Percentiles rank a stretch among this genome's conserved stretches.
Conservation (phyloP, 768 basidiomycete species). For the Serendipita sp. region DNA sequence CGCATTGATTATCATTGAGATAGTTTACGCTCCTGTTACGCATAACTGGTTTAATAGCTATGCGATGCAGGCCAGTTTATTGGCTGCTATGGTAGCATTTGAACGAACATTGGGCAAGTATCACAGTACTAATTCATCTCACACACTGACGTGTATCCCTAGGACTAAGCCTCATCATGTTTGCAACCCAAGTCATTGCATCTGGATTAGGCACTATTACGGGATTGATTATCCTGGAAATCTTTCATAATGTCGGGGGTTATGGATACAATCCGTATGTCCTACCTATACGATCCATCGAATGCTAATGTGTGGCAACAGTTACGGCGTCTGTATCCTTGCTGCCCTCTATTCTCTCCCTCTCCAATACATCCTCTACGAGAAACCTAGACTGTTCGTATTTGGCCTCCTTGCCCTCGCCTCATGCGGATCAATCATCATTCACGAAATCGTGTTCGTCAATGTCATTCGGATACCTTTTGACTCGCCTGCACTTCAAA, state of each 20-base stretch:
- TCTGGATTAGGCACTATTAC: conserved; percentile 13
- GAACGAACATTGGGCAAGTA: conserved; percentile 13
- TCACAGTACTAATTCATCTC: not conserved
- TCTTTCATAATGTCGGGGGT: conserved; percentile 19
- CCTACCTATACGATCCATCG: not conserved
- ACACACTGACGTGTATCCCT: not conserved
- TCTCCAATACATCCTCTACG: conserved; percentile 11
- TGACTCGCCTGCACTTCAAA: conserved; percentile 16
- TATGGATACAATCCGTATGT: conserved; percentile 17
- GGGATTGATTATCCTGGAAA: conserved; percentile 9
- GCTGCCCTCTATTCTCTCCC: conserved; percentile 9
- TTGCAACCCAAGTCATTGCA: conserved; percentile 18
- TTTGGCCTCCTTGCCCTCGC: conserved; percentile 11
- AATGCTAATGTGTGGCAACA: not conserved
- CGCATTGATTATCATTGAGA: not conserved
- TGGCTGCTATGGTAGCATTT: conserved; percentile 20
- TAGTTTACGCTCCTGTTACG: conserved; percentile 16
- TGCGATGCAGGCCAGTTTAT: conserved; percentile 16
- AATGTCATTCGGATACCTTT: conserved; percentile 13
- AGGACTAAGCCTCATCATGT: conserved; percentile 17
- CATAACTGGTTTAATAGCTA: conserved; percentile 17
- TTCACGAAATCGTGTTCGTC: conserved; percentile 15
- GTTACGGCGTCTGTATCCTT: conserved; percentile 1
- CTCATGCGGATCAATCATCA: conserved; percentile 11
- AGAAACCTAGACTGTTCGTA: conserved; percentile 11